phyloP scores from a whole-genome alignment of 345 rosid species.

The Rhizophora mangle region DNA sequence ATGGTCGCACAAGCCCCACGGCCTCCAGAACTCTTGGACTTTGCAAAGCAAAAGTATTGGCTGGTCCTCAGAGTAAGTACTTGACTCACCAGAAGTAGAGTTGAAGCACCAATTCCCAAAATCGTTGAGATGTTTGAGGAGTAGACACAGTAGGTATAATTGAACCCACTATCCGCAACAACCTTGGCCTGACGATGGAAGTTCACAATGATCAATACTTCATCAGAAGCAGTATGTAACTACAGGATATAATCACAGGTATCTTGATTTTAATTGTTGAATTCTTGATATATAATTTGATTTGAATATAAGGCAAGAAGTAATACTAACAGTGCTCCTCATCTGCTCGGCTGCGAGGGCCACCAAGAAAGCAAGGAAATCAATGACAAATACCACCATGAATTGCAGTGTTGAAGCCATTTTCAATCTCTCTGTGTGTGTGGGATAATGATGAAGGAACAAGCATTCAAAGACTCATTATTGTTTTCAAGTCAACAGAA shows the following conservation, averaged over 20 bases:
- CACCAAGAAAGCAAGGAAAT: not conserved
- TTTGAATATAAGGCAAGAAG: not conserved
- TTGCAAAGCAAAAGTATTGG: conserved; percentile 1
- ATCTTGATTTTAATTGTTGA: no score
- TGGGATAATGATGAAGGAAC: no score
- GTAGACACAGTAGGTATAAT: conserved; percentile 3
- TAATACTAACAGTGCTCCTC: not conserved
- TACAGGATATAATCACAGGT: no score
- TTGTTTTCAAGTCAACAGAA: no score
- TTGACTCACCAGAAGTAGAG: not conserved
- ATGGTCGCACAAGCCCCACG: not conserved
- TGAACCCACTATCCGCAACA: not conserved
- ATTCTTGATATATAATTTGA: no score
- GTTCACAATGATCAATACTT: not conserved
- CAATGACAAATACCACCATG: no score
- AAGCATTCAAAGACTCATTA: no score
- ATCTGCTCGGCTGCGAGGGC: not conserved
- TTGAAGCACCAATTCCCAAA: not conserved
- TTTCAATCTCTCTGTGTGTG: no score
- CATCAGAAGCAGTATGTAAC: not conserved
- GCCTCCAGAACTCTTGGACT: not conserved
- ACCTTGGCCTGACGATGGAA: not conserved
- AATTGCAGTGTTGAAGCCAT: no score
- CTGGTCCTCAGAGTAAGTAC: not conserved
- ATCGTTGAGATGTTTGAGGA: conserved; percentile 7